These are phyloP conservation scores for Athelia psychrophila DNA, from an alignment of 1,284 basidiomycete genomes.

Conservation along the genomic window DNA sequence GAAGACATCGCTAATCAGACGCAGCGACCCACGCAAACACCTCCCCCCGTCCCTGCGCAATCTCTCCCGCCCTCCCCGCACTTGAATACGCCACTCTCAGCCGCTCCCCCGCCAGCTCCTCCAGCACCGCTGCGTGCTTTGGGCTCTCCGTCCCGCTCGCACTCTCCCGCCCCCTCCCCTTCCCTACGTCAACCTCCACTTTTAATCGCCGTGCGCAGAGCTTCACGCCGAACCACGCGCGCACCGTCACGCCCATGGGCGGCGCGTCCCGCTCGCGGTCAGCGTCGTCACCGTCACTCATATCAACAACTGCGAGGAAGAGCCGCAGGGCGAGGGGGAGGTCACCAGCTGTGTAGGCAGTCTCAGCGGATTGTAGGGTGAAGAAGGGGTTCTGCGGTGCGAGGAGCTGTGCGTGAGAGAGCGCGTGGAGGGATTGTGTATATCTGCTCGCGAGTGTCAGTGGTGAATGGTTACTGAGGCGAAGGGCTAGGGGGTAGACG, in stretches of 20 bases:
- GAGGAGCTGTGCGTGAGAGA: constrained; percentile 81
- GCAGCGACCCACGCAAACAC: constrained; percentile 29
- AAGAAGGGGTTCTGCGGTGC: constrained; percentile 86
- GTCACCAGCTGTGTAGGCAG: constrained; percentile 78
- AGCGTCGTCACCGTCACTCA: constrained; percentile 64
- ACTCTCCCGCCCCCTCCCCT: no score
- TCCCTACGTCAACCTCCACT: no score
- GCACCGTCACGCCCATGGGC: constrained; percentile 55
- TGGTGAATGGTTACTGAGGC: constrained; percentile 1
- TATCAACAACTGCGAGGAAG: constrained; percentile 81
- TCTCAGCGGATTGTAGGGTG: constrained; percentile 82
- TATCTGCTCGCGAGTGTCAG: constrained; percentile 41
- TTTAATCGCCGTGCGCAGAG: constrained; percentile 60
- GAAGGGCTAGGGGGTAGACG: constrained; percentile 21
- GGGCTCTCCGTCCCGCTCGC: constrained; percentile 39
- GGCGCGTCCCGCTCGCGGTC: constrained; percentile 40
- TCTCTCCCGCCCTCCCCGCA: constrained; percentile 25
- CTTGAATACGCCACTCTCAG: constrained; percentile 54
- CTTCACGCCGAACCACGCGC: constrained; percentile 88
- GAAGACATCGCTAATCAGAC: neutral
- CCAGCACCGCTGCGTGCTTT: constrained; percentile 51
- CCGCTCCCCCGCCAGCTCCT: constrained; percentile 72
- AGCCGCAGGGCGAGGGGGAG: constrained; percentile 79
- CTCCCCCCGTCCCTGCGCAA: constrained; percentile 29
- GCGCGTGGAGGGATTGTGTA: constrained; percentile 63